Evolutionary conservation across 495 filamentous ascomycete species (phyloP).

Genomic region (Penicillium robsamsonii): DNA sequence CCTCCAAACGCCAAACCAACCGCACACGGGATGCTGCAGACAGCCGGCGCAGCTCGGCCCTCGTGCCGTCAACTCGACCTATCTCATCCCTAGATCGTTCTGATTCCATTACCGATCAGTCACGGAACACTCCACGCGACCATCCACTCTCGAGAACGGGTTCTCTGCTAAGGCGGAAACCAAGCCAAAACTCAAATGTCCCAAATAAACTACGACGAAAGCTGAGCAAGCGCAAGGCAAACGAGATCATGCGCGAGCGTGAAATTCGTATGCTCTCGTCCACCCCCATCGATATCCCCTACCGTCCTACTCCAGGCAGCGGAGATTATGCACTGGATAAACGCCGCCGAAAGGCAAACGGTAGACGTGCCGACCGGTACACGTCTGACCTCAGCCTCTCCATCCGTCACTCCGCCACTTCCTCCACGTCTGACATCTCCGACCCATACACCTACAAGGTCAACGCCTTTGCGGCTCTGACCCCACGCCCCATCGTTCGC

Average conservation of each 20-base stretch:
- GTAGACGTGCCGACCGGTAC: conserved; percentile 57
- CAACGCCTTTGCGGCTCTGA: conserved; percentile 67
- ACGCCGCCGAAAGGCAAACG: conserved; percentile 56
- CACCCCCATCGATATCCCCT: conserved; percentile 59
- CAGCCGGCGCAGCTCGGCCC: conserved; percentile 31
- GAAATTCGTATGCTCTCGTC: conserved; percentile 83
- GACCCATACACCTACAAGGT: conserved; percentile 73
- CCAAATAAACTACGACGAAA: conserved; percentile 59
- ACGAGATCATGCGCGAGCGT: conserved; percentile 73
- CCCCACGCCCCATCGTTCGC: conserved; percentile 75
- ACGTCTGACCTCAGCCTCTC: conserved; percentile 75
- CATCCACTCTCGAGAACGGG: conserved; percentile 45
- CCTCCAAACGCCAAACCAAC: conserved; percentile 34
- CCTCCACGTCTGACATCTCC: conserved; percentile 66
- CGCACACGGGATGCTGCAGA: conserved; percentile 33
- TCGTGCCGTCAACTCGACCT: conserved; percentile 31
- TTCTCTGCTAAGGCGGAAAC: conserved; percentile 65
- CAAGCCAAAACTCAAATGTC: conserved; percentile 50
- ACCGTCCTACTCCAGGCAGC: conserved; percentile 52
- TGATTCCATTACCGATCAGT: conserved; percentile 16
- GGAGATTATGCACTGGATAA: conserved; percentile 53
- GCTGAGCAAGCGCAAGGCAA: conserved; percentile 73
- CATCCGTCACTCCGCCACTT: conserved; percentile 66
- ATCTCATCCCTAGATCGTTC: conserved; percentile 22
- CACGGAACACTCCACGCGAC: conserved; percentile 14